Base-by-base conservation (phyloP, 306 rosid genomes). In the Alnus glutinosa region DNA sequence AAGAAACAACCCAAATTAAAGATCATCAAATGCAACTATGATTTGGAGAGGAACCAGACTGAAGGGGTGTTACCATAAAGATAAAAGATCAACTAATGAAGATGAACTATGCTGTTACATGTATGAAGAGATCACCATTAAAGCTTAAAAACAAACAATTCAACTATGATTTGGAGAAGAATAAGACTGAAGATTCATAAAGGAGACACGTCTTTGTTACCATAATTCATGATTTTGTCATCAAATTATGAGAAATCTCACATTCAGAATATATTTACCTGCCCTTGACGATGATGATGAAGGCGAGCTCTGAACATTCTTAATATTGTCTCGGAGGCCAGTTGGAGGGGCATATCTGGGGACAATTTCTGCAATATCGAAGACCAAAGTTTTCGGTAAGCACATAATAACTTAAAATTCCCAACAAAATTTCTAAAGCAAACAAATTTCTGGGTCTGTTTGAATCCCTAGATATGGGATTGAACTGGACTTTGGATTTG, bases 261-360 rank as follows among this genome's bases (percentile, higher is more conserved):
- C 63, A 83, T 48, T 68, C 50, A 59, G 74, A 55, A 36, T 32
- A 66, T 49, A 76, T 79, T 78, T 82, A 95, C 99, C 90, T 88
- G 92, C 71, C 99, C 99, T 85, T 95, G 96, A 82, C 89, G 89
- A 76, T 91, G 91, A 80, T 95, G 98, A 89, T 95, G 97, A 81
- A 91, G 88, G 79, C 98, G 90, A 77, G 99, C 99, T 84, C 98
- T 89, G 83, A 91, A 85, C 96, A 93, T 88, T 86, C 97, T 88
- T 69, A 93, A 82, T 84, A 95, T 84, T 75, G 98, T 95, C 76
- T 92, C 98, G 58, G 97, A 95, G 59, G 98, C 98, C 59, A 95
- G 97, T 86, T 95, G 93, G 86, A 95, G 97, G 0, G 99, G 99
- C 94, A 95, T 93, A 85, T 90, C 96, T 42, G 94, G 89, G 48